A percentile compares a stretch with the other conserved stretches of the same genome.
phyloP scores from a whole-genome alignment of 495 filamentous ascomycete genomes.

The Cetradonia linearis region DNA sequence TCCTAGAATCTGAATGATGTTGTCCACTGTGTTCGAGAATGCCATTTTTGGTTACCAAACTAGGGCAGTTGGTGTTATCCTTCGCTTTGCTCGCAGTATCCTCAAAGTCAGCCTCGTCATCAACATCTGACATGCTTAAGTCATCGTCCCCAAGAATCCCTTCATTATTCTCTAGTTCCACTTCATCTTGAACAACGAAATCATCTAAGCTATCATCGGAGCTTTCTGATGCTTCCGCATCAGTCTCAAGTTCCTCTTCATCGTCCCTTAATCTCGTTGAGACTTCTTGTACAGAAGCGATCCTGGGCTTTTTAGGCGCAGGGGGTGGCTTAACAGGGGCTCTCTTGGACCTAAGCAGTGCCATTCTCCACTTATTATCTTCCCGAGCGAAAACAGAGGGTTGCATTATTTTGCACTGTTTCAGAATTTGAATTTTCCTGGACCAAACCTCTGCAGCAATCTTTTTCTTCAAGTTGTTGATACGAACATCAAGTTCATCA shows the following conservation, averaged over 20 bases:
- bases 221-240: slow-evolving; percentile 25
- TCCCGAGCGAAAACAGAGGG: slow-evolving; percentile 49
- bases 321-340: slow-evolving; percentile 40
- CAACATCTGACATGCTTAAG: slow-evolving; percentile 25
- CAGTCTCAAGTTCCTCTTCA: slow-evolving; percentile 31
- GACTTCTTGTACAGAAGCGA: slow-evolving; percentile 19
- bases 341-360: slow-evolving; percentile 37
- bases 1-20: neutral
- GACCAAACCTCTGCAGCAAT: slow-evolving; percentile 44
- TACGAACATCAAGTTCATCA: slow-evolving; percentile 35
- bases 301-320: slow-evolving; percentile 24
- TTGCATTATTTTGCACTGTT: slow-evolving; percentile 49
- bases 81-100: neutral
- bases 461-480: slow-evolving; percentile 40
- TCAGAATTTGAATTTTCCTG: slow-evolving; percentile 35
- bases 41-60: neutral
- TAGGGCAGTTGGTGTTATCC: neutral
- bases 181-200: slow-evolving; percentile 35
- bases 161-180: slow-evolving; percentile 17
- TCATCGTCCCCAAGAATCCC: slow-evolving; percentile 21
- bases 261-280: slow-evolving; percentile 29
- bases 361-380: slow-evolving; percentile 44
- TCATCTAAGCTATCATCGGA: slow-evolving; percentile 34
- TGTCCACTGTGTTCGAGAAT: neutral
- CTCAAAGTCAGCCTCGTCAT: slow-evolving; percentile 21